phyloP scores from a whole-genome alignment of 2,329 filamentous ascomycete genomes.

The Neopestalotiopsis sp. region DNA sequence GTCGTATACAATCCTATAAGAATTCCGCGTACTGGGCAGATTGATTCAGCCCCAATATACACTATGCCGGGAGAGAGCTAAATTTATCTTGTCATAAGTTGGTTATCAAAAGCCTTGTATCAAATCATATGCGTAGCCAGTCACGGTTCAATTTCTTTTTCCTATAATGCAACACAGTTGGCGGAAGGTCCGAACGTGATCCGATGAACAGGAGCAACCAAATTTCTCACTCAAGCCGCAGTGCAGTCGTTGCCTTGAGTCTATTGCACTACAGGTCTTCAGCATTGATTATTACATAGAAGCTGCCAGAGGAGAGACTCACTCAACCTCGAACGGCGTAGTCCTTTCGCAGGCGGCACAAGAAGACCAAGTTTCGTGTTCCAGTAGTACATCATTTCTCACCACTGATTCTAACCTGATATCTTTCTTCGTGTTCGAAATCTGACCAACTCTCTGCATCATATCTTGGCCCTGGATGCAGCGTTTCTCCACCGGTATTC shows the following conservation, averaged over 20 bases:
- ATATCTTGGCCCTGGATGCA: not conserved
- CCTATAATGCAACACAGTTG: not conserved
- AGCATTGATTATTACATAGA: not conserved
- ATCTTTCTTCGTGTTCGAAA: not conserved
- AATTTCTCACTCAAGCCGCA: not conserved
- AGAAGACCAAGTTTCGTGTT: not conserved
- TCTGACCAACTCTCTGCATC: not conserved
- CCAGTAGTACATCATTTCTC: not conserved
- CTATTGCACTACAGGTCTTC: not conserved
- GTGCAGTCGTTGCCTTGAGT: not conserved
- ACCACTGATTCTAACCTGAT: not conserved
- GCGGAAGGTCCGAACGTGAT: not conserved
- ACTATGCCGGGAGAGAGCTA: not conserved
- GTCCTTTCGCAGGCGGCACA: not conserved
- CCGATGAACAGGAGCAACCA: not conserved
- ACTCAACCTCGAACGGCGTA: conserved; percentile 1
- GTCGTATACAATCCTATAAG: not conserved
- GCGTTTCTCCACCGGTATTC: not conserved
- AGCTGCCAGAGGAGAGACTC: not conserved
- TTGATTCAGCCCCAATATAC: not conserved
- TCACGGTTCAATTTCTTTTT: not conserved
- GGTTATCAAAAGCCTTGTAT: not conserved
- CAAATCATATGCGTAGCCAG: not conserved
- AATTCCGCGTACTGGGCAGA: not conserved
- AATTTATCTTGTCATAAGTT: not conserved